Conservation (phyloP, 208 protist species). For the Trypanosoma cruzi region DNA sequence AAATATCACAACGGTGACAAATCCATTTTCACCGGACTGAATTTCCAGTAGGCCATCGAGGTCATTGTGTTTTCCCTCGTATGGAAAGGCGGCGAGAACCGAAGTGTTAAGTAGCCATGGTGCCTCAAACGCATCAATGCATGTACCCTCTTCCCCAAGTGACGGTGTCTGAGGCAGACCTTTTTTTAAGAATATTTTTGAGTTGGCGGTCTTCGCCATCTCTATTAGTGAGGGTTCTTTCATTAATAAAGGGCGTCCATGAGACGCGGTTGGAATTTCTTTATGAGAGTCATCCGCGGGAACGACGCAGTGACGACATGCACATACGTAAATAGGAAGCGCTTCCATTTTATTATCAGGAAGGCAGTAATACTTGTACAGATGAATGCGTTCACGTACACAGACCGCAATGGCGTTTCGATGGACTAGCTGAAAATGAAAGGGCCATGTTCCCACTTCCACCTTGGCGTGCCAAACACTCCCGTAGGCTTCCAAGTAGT, state of each 20-base stretch:
- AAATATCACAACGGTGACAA: conserved; percentile 36
- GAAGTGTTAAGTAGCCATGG: conserved; percentile 32
- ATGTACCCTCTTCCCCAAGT: conserved; percentile 2
- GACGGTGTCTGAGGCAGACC: no score
- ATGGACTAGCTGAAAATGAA: conserved; percentile 31
- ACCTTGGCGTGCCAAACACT: conserved; percentile 21
- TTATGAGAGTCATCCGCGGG: neutral
- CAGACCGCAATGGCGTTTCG: conserved; percentile 34
- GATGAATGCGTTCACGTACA: conserved; percentile 38
- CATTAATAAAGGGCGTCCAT: neutral
- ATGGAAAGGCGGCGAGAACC: conserved; percentile 19
- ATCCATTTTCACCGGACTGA: conserved; percentile 17
- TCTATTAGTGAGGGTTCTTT: conserved; percentile 10
- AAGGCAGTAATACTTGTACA: conserved; percentile 25
- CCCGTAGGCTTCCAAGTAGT: conserved; percentile 30
- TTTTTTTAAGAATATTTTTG: neutral
- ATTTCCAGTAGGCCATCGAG: conserved; percentile 21
- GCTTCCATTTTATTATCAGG: neutral
- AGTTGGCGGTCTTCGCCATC: neutral
- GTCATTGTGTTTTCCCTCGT: conserved; percentile 34
- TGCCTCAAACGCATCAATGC: conserved; percentile 23
- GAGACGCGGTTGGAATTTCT: neutral
- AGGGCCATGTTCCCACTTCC: neutral
- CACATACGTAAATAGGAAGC: conserved; percentile 31
- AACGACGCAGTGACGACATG: conserved; percentile 32